Percentiles rank a stretch among this genome's conserved stretches.
Conservation (phyloP, 108 stramenopile species). For the Nitzschia sp. region DNA sequence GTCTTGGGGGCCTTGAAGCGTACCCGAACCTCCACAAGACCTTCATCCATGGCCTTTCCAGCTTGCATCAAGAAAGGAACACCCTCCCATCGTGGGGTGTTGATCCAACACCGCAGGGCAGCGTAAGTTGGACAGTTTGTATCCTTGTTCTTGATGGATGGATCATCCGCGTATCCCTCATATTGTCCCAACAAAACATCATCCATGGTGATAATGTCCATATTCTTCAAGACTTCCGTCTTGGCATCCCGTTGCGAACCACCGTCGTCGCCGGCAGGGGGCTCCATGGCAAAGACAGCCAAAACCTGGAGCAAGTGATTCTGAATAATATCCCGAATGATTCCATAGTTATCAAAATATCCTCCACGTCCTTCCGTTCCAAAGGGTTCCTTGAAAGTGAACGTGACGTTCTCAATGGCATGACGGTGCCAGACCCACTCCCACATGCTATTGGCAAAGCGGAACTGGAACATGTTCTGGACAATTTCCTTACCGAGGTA, state of each 20-base stretch:
- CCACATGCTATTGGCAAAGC: slow-evolving; percentile 77
- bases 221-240: slow-evolving; percentile 82
- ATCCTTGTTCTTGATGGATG: slow-evolving; percentile 80
- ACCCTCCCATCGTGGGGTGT: slow-evolving; percentile 95
- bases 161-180: slow-evolving; percentile 86
- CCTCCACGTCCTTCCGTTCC: slow-evolving; percentile 93
- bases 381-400: slow-evolving; percentile 78
- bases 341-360: slow-evolving; percentile 93
- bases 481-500: slow-evolving; percentile 90
- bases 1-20: slow-evolving; percentile 80
- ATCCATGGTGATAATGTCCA: slow-evolving; percentile 63
- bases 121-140: slow-evolving; percentile 92
- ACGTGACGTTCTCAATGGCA: slow-evolving; percentile 46
- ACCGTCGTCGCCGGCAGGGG: slow-evolving; percentile 52
- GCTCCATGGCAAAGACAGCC: slow-evolving; percentile 81
- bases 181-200: slow-evolving; percentile 95
- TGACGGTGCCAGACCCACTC: slow-evolving; percentile 76
- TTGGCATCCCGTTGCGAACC: slow-evolving; percentile 92
- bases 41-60: slow-evolving; percentile 94
- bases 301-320: slow-evolving; percentile 93
- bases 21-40: slow-evolving; percentile 87
- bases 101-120: slow-evolving; percentile 73
- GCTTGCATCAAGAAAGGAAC: slow-evolving; percentile 97
- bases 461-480: slow-evolving; percentile 69
- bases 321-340: slow-evolving; percentile 93